These are phyloP conservation scores for Solanum tarijense DNA, from an alignment of 257 asterid species.

Conservation along the genomic window DNA sequence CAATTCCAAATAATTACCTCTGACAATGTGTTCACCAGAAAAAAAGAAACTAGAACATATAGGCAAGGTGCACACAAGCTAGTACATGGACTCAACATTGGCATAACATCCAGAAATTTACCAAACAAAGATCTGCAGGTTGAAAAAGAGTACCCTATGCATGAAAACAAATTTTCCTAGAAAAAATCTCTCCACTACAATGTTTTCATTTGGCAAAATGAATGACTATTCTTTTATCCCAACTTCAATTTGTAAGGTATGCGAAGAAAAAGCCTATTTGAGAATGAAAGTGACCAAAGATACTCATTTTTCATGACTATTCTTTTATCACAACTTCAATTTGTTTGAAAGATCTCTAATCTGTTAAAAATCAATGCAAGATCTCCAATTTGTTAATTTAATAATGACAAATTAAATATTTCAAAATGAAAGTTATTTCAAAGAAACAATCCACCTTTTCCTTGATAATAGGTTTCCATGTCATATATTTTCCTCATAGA, in stretches of 20 bases:
- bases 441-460: neutral
- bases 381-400: neutral
- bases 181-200: neutral
- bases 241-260: neutral
- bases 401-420: neutral
- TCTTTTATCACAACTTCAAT: neutral
- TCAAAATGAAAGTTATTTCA: neutral
- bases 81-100: neutral
- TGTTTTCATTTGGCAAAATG: neutral
- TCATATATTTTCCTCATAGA: neutral
- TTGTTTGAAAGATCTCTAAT: neutral
- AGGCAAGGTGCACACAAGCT: neutral
- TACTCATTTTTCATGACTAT: neutral
- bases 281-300: neutral
- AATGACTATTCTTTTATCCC: neutral
- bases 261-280: neutral
- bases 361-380: neutral
- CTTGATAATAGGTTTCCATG: neutral
- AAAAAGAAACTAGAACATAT: neutral
- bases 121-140: neutral
- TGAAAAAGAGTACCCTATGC: neutral
- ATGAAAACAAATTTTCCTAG: neutral
- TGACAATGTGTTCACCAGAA: neutral
- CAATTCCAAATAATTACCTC: neutral
- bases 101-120: neutral